Evolutionary conservation across 805 yeast genomes (phyloP).

Genomic region (Saturnispora halmiae): DNA sequence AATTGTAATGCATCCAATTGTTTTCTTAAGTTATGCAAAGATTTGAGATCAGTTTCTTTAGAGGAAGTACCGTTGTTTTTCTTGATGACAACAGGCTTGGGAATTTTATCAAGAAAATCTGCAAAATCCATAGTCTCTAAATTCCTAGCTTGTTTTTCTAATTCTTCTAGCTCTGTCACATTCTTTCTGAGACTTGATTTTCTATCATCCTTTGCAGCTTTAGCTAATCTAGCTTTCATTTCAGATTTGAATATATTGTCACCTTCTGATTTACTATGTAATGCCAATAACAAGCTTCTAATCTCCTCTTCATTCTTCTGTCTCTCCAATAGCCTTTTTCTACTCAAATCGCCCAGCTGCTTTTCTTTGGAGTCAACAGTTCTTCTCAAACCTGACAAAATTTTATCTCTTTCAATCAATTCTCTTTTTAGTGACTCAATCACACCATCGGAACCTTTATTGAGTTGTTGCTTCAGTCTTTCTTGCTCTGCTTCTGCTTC

Average conservation of each 20-base stretch:
- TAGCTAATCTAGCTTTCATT: constrained; percentile 17
- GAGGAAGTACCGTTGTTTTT: constrained; percentile 15
- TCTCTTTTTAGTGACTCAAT: constrained; percentile 53
- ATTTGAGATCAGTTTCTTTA: constrained; percentile 42
- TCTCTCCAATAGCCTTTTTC: constrained; percentile 51
- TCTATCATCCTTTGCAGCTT: constrained; percentile 4
- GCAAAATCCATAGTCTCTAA: constrained; percentile 80
- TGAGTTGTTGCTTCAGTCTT: constrained; percentile 21
- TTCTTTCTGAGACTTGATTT: constrained; percentile 8
- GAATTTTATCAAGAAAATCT: constrained; percentile 28
- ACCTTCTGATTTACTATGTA: constrained; percentile 34
- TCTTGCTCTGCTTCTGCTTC: constrained; percentile 38
- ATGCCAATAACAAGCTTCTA: constrained; percentile 58
- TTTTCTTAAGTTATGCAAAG: constrained; percentile 45
- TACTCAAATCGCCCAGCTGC: constrained; percentile 56
- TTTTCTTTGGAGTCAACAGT: constrained; percentile 49
- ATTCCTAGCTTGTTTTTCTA: constrained; percentile 77
- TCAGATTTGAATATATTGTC: constrained; percentile 22
- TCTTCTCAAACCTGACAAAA: constrained; percentile 51
- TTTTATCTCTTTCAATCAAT: constrained; percentile 51
- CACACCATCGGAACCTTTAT: constrained; percentile 68
- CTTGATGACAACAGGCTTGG: constrained; percentile 9
- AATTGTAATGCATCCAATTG: constrained; percentile 55
- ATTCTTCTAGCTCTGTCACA: constrained; percentile 16
- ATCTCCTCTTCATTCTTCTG: constrained; percentile 71